Evolutionary conservation across 306 rosid species (phyloP), one percentile per base, ranked within the genome.

Genomic region (Urtica urens): DNA sequence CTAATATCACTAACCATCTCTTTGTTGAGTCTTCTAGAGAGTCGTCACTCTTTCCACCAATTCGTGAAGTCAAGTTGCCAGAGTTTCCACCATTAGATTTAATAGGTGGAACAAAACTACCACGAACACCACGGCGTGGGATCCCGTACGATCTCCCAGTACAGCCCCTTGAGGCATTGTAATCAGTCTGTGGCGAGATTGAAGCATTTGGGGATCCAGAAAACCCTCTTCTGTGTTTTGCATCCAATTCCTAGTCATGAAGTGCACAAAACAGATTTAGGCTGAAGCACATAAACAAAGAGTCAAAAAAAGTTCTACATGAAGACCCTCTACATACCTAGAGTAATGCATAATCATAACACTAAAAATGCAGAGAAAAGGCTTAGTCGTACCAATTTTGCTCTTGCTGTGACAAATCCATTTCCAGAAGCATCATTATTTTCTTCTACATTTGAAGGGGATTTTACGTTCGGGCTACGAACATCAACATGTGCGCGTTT

Each of bases 71-170:
- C 54, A 53, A 21, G 74, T 79, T 79, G 61, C 85, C 95, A 29
- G 58, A 56, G 55, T 54, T 62, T 18, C 69, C 68, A 54, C 90
- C 92, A 50, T 60, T 85, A 45, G 85, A 79, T 74, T 67, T 85
- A 47, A 90, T 63, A 12, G 99, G 99, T 43, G 99, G 99, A 30
- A 90, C 77, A 77, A 85, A 90, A 79, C 73, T 75, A 59, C 95
- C 87, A 31, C 83, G 94, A 64, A 66, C 38, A 22, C 90, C 84
- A 34, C 93, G 85, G 35, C 87, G 94, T 38, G 87, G 65, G 75
- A 68, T 56, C 35, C 94, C 83, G 67, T 90, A 81, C 38, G 99
- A 77, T 71, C 82, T 72, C 66, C 75, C 73, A 45, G 78, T 74
- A 62, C 67, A 79, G 23, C 62, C 69, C 78, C 81, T 80, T 54